phyloP scores from a whole-genome alignment of 2,329 filamentous ascomycete genomes.

The Fusarium bactridioides region DNA sequence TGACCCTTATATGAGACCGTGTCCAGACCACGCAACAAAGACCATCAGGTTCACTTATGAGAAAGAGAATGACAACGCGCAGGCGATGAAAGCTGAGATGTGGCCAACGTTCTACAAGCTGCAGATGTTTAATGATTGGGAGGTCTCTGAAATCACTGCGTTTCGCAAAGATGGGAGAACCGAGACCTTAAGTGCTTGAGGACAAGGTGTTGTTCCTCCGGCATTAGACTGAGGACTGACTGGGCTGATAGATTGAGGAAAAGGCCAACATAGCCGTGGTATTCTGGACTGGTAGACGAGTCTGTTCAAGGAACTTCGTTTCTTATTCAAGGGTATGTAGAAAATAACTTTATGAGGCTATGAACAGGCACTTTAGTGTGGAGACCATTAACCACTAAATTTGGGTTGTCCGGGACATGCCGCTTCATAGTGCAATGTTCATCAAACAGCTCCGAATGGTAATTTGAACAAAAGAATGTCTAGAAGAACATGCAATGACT shows the following conservation, averaged over 20 bases:
- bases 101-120: neutral
- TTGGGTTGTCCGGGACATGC: neutral
- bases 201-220: rapidly evolving
- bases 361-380: rapidly evolving
- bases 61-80: neutral
- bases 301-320: rapidly evolving
- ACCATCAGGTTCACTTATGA: neutral
- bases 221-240: rapidly evolving
- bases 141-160: neutral
- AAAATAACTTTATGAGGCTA: rapidly evolving
- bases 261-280: rapidly evolving
- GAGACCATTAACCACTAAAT: rapidly evolving
- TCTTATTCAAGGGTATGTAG: too few species aligned
- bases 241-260: rapidly evolving
- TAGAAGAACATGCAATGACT: rapidly evolving
- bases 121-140: neutral
- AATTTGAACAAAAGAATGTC: neutral
- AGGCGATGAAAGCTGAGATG: neutral
- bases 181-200: rapidly evolving
- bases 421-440: rapidly evolving
- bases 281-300: rapidly evolving
- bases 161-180: neutral
- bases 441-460: too few species aligned
- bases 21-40: neutral
- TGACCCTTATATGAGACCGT: neutral